These are phyloP conservation scores for Cordyceps farinosa DNA, from an alignment of 2,329 filamentous ascomycete genomes.

Conservation along the genomic window DNA sequence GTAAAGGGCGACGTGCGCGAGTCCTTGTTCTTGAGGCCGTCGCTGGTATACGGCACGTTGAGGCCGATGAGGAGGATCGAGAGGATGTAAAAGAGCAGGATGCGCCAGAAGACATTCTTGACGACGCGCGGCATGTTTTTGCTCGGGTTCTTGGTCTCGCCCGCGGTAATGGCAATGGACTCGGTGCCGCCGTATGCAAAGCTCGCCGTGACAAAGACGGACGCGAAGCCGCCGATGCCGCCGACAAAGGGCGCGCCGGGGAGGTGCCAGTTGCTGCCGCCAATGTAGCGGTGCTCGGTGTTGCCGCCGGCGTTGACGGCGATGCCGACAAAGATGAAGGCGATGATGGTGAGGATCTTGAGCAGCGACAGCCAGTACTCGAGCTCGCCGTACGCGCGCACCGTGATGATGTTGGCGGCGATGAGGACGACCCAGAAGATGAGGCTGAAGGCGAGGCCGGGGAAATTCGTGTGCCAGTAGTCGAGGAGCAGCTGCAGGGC, in stretches of 20 bases:
- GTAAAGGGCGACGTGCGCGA: constrained; percentile 43
- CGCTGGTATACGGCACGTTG: constrained; percentile 53
- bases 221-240: constrained; percentile 63
- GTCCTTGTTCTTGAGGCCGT: constrained; percentile 10
- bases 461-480: constrained; percentile 61
- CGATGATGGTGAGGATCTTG: constrained; percentile 51
- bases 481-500: constrained; percentile 49
- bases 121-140: constrained; percentile 60
- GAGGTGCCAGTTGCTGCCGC: constrained; percentile 54
- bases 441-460: constrained; percentile 59
- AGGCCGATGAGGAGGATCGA: constrained; percentile 48
- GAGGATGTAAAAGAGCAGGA: constrained; percentile 48
- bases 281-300: constrained; percentile 50
- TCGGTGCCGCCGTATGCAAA: constrained; percentile 47
- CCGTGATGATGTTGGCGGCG: constrained; percentile 33
- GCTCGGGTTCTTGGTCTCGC: constrained; percentile 61
- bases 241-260: constrained; percentile 61
- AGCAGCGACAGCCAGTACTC: constrained; percentile 56
- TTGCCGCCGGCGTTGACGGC: constrained; percentile 53
- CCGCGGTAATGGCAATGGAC: constrained; percentile 54
- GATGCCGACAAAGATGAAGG: constrained; percentile 62
- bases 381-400: constrained; percentile 38
- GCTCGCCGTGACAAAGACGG: constrained; percentile 49
- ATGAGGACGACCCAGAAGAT: constrained; percentile 59
- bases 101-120: constrained; percentile 63